Evolutionary conservation across 306 rosid species (phyloP), one percentile per base, ranked within the genome.

Genomic region (Prosopis cineraria): DNA sequence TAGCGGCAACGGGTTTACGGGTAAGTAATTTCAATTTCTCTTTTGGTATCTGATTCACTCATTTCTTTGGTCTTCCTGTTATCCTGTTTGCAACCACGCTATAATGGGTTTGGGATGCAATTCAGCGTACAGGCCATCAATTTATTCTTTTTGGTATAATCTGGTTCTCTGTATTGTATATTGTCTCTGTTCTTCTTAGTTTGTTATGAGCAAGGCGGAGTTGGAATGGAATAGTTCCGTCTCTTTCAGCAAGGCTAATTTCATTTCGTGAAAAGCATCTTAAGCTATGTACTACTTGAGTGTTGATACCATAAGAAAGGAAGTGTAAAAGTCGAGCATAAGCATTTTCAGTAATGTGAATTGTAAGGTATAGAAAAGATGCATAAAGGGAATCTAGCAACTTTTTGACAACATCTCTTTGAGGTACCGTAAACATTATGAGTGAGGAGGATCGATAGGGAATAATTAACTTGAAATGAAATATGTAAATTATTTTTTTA

Each of bases 1-100:
- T 43, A 88, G 97, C 36, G 70, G 78, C 85, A 95, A 95, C 79
- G 97, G 88, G 12, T 92, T 95, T 77, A 92, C 93, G 58, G 97
- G 98, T 95, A 84, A 77, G 43, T 41, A 29, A 40, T 66, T 19
- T 36, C 12, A 40, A 44, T 77, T 84, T 45, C 70, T 75, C 55
- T 55, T 30, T 53, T 64, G 13, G 45, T 20, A 22, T 47, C 47
- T 25, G n/a, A 6, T n/a, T 50, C 53, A 3, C 52, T 31, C 13
- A n/a, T 73, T 73, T 60, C 36, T 71, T 52, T 25, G 63, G 25
- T 11, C 14, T 78, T 43, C 66, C 53, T 25, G 1, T 45, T 36
- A 31, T 79, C 47, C 34, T 45, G 33, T 47, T 60, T 43, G 47
- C 70, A 7, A 22, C n/a, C 30, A 40, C 33, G 3, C 6, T 58